A percentile compares a stretch with the other conserved stretches of the same genome.
These are phyloP conservation scores for Beauveria bassiana DNA, from an alignment of 2,329 filamentous ascomycete species.

Conservation along the genomic window DNA sequence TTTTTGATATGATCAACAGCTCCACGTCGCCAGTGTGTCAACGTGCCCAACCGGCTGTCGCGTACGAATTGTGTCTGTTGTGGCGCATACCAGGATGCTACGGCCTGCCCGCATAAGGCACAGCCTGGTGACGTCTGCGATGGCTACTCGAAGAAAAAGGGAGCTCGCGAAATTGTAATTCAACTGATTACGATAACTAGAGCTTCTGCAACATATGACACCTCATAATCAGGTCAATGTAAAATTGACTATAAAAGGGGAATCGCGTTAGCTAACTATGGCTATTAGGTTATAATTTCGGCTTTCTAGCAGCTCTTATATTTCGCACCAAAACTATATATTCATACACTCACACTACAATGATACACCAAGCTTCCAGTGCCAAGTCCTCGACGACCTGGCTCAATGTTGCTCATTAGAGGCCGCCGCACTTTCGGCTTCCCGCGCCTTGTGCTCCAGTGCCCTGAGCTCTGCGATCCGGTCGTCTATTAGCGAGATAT, in stretches of 20 bases:
- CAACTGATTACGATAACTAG: background rate
- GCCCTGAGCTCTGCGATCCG: constrained; percentile 45
- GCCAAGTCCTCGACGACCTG: background rate
- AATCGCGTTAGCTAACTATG: background rate
- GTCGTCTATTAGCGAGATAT: constrained; percentile 73
- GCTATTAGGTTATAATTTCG: background rate
- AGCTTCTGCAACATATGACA: background rate
- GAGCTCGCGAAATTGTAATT: background rate
- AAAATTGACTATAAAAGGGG: background rate
- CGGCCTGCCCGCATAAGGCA: background rate
- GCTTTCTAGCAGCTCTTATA: background rate
- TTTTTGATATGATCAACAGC: background rate
- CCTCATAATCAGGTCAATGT: background rate
- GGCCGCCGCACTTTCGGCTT: background rate
- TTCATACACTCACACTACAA: background rate
- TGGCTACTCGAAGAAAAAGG: background rate
- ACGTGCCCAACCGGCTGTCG: background rate
- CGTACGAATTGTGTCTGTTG: background rate
- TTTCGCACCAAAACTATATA: background rate
- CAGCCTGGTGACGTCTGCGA: background rate
- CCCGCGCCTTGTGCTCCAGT: constrained; percentile 5
- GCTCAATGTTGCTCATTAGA: background rate
- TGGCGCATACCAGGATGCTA: background rate
- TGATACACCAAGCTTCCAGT: background rate
- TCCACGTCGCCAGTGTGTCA: background rate